These are phyloP conservation scores for barley (Hordeum vulgare) DNA, from an alignment of 176 grass and related monocot species.

Conservation along the genomic window DNA sequence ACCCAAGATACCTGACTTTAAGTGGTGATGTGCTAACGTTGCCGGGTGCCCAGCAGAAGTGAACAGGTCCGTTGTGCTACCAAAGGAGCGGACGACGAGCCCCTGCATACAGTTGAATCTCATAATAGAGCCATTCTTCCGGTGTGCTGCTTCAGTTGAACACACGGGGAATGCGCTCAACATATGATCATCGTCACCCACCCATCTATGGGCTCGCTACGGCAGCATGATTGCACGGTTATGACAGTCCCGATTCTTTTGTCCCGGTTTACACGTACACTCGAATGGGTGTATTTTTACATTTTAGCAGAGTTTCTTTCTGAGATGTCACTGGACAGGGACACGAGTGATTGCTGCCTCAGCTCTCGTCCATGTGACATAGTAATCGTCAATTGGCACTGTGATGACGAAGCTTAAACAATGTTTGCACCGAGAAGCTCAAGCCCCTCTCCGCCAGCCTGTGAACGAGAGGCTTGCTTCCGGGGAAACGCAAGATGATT, in stretches of 20 bases:
- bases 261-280: background rate
- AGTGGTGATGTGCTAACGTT: background rate
- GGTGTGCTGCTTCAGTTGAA: background rate
- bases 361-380: too few relatives aligned
- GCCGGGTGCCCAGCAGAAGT: background rate
- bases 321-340: too few relatives aligned
- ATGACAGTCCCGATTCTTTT: background rate
- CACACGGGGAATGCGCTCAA: background rate
- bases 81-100: background rate
- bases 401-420: background rate
- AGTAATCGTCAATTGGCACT: too few relatives aligned
- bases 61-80: background rate
- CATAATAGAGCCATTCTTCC: background rate
- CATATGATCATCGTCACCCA: slow-evolving; percentile 8
- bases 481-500: background rate
- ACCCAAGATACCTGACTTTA: background rate
- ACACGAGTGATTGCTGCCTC: too few relatives aligned
- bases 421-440: background rate
- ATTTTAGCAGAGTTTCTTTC: background rate
- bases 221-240: background rate
- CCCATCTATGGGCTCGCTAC: background rate
- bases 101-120: background rate
- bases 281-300: background rate
- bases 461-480: background rate
- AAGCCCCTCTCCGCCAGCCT: background rate